Conservation (phyloP, 306 rosid species). For the Prinsepia uniflora region DNA sequence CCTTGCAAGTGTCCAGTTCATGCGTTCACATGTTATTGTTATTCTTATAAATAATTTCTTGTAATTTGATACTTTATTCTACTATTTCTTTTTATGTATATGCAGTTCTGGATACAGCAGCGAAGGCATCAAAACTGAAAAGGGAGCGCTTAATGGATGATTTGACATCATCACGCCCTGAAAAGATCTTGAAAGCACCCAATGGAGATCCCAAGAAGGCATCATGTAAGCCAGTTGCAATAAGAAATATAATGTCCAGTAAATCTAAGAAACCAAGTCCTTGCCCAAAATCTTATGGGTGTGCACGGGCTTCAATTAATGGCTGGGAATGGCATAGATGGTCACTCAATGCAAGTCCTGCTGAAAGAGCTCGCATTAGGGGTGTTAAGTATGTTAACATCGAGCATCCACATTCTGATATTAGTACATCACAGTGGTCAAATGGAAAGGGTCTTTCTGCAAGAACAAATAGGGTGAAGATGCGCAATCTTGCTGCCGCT, state of each 20-base stretch:
- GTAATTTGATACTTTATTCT: background rate
- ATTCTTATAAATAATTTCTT: constrained; percentile 4
- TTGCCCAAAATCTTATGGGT: constrained; percentile 76
- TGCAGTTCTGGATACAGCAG: constrained; percentile 40
- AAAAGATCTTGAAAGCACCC: constrained; percentile 51
- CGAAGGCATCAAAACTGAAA: constrained; percentile 53
- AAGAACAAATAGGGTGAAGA: constrained; percentile 87
- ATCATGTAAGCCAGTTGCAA: constrained; percentile 38
- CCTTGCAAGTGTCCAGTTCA: constrained; percentile 25
- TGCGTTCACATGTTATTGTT: background rate
- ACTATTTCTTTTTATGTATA: constrained; percentile 17
- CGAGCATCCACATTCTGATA: constrained; percentile 41
- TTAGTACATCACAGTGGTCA: constrained; percentile 53
- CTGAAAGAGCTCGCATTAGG: constrained; percentile 69
- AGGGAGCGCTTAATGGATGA: constrained; percentile 47
- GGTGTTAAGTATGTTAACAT: constrained; percentile 43
- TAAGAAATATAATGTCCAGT: constrained; percentile 35
- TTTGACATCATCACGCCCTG: constrained; percentile 32
- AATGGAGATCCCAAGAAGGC: constrained; percentile 35
- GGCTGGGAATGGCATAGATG: constrained; percentile 97
- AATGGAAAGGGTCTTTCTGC: constrained; percentile 92
- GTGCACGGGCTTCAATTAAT: constrained; percentile 81
- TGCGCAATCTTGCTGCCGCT: constrained; percentile 93
- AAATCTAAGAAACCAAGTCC: constrained; percentile 47
- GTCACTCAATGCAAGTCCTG: constrained; percentile 75